Evolutionary conservation across 805 yeast genomes (phyloP), one percentile per base, ranked within the genome.

Genomic region (Ogataea zsoltii): DNA sequence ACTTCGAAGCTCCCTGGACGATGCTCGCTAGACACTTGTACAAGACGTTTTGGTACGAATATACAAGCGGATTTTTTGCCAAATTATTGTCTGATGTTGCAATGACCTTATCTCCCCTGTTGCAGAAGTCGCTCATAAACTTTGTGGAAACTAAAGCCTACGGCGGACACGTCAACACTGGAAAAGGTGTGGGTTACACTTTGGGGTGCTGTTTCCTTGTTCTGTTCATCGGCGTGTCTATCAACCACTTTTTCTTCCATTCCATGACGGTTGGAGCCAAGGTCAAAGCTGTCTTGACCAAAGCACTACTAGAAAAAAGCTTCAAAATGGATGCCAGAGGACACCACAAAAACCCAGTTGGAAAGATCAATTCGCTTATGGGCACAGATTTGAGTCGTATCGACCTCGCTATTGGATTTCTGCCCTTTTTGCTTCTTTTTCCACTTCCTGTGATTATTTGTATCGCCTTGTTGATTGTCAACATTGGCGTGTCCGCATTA

Each of bases 321-420:
- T 78, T 86, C 55, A 70, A 64, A 41, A 70, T 89, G 33, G 80
- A 83, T 45, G 75, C 82, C 7, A 72, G 70, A 42, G 80, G 91
- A 4, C 78, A 74, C 40, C 83, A 82, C 55, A 69, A 74, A 48
- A 88, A 70, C 58, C 82, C 95, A 1, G 73, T 78, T 30, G 88
- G 94, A 45, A 82, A 80, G 49, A 75, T 90, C 45, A 87, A 92
- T 30, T 81, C 89, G 11, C 67, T 89, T 60, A 80, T 89, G 68
- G 86, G 91, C 45, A 81, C 96, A 0, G 97, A 90, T 63, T 68
- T 89, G 34, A 75, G 88, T 26, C 79, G 96, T 62, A 72, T 89
- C 26, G 96, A 88, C 63, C 75, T 86, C 52, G 88, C 90, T 7
- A 60, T 83, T 30, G 82, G 81, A 1, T 83, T 82, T 48, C 80